A percentile compares a stretch with the other conserved stretches of the same genome.
Conservation (phyloP, 768 basidiomycete species). For the Zangia roseola region DNA sequence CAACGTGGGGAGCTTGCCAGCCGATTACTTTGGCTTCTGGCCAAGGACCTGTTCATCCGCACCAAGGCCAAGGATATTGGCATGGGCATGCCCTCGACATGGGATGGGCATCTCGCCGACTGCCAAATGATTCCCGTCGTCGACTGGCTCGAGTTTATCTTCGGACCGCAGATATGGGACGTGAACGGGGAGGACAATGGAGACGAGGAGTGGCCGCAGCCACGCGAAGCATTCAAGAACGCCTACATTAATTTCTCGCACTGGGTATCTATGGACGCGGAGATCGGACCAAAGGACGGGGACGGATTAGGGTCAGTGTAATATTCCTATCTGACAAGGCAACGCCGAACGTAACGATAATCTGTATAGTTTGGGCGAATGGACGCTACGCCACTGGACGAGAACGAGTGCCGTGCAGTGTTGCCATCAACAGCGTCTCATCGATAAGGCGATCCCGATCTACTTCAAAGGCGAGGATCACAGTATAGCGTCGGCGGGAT, state of each 20-base stretch:
- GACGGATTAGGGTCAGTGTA: too few relatives aligned
- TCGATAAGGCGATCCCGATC: slow-evolving; percentile 11
- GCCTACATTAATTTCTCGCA: not conserved
- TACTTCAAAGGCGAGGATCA: slow-evolving; percentile 1
- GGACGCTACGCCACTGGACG: slow-evolving; percentile 7
- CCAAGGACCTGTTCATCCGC: not conserved
- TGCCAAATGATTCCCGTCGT: slow-evolving; percentile 4
- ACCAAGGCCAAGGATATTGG: not conserved
- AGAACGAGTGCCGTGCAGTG: slow-evolving; percentile 10
- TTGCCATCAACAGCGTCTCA: not conserved
- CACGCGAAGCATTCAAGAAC: not conserved
- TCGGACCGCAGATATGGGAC: not conserved
- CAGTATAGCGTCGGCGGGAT: not conserved
- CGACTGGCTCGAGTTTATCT: not conserved
- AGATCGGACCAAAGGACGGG: not conserved
- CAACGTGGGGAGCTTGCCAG: not conserved
- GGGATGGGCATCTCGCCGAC: not conserved
- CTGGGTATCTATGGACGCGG: not conserved
- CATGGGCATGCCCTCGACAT: not conserved
- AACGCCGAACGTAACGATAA: too few relatives aligned
- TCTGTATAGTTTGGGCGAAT: not conserved
- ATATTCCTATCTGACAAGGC: too few relatives aligned
- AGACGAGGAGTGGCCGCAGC: not conserved
- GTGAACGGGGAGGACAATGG: not conserved
- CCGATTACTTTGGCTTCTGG: not conserved